Conservation (phyloP, 306 rosid genomes). For the Cucumis cinereus region DNA sequence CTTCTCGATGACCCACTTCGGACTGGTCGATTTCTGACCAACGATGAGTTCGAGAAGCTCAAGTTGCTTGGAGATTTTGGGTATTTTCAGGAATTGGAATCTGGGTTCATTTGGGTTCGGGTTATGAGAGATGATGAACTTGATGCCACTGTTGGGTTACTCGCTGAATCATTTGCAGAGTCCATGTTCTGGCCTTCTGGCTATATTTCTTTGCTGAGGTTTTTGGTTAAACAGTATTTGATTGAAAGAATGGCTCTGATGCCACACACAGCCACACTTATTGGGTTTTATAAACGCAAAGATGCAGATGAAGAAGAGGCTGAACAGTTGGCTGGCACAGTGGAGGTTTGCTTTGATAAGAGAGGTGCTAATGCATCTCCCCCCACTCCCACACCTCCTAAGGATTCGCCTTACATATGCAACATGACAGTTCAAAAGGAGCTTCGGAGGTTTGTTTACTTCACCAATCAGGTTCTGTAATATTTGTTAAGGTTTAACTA, state of each 20-base stretch:
- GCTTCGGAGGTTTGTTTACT: constrained; percentile 49
- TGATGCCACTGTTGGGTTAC: constrained; percentile 40
- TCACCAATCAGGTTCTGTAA: not conserved
- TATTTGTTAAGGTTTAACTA: not conserved
- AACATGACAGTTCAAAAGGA: constrained; percentile 55
- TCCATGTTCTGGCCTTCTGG: constrained; percentile 53
- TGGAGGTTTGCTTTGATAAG: constrained; percentile 64
- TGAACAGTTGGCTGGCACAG: constrained; percentile 66
- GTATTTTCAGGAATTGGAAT: constrained; percentile 38
- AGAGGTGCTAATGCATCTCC: constrained; percentile 55
- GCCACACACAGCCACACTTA: constrained; percentile 71
- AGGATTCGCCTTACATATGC: constrained; percentile 56
- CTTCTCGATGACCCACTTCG: constrained; percentile 32
- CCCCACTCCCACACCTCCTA: constrained; percentile 77
- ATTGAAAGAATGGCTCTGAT: constrained; percentile 38
- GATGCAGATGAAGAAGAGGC: constrained; percentile 11
- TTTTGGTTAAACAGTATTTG: constrained; percentile 65
- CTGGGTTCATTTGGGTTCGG: constrained; percentile 64
- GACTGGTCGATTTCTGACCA: constrained; percentile 50
- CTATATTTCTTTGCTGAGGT: constrained; percentile 40
- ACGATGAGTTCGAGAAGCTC: constrained; percentile 47
- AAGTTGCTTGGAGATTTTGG: constrained; percentile 34
- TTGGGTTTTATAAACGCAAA: constrained; percentile 48
- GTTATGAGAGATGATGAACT: constrained; percentile 56
- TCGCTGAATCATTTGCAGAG: constrained; percentile 73